A percentile compares a stretch with the other conserved stretches of the same genome.
phyloP scores from a whole-genome alignment of 495 filamentous ascomycete genomes.

The Saxophila tyrrhenica region DNA sequence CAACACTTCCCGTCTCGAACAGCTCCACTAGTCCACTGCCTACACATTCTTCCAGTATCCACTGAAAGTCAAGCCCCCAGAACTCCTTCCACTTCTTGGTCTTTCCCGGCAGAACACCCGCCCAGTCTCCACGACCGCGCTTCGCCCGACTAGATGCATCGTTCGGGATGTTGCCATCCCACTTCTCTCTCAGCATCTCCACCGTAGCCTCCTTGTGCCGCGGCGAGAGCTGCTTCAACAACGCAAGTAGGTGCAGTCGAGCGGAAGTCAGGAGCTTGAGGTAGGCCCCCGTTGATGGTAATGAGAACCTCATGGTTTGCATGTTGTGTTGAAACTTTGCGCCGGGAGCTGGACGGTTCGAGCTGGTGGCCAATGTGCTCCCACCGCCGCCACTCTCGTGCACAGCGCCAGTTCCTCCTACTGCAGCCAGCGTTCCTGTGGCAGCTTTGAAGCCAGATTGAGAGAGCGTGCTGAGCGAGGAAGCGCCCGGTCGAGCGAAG shows the following conservation, averaged over 20 bases:
- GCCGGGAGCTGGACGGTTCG: constrained; percentile 15
- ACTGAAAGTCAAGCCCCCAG: constrained; percentile 65
- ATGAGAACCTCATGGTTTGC: constrained; percentile 45
- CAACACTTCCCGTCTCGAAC: constrained; percentile 77
- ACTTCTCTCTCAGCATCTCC: constrained; percentile 56
- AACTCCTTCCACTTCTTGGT: constrained; percentile 78
- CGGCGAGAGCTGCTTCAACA: constrained; percentile 48
- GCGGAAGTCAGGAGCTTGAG: constrained; percentile 58
- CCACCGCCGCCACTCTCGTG: constrained; percentile 44
- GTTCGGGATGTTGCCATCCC: constrained; percentile 64
- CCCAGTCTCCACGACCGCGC: constrained; percentile 54
- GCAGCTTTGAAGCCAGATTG: constrained; percentile 42
- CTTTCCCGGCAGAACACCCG: constrained; percentile 57
- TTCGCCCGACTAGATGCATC: constrained; percentile 48
- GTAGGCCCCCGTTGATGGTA: constrained; percentile 64
- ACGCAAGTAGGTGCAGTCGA: constrained; percentile 51
- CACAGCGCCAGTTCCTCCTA: constrained; percentile 48
- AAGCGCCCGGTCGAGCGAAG: constrained; percentile 44
- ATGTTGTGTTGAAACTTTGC: background rate
- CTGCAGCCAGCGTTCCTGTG: constrained; percentile 51
- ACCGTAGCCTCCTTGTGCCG: constrained; percentile 55
- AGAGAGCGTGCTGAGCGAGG: constrained; percentile 41
- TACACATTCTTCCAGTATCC: constrained; percentile 66
- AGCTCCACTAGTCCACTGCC: constrained; percentile 70
- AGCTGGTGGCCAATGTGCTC: constrained; percentile 7